Base-by-base conservation (phyloP, 225 moss, liverwort and hornwort genomes). In the Polytrichum commune region DNA sequence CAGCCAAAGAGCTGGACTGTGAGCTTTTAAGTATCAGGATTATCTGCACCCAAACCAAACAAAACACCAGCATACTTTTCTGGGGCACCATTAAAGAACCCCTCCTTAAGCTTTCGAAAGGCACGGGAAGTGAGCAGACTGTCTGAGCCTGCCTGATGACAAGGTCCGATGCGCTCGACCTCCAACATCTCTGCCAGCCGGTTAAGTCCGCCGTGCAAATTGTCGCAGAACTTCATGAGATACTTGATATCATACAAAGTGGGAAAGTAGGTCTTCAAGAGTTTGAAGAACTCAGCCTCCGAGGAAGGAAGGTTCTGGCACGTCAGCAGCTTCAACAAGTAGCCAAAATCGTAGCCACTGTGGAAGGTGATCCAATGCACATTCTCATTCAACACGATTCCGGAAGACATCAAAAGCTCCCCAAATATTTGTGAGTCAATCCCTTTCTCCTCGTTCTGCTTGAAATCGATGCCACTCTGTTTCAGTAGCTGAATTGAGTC, bases 211-310 rank as follows among this genome's bases (percentile, higher is more conserved):
- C 96, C 96, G 81, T 97, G 96, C 85, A 97, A 85, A 81, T 97
- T 97, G 83, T 92, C 93, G 74, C 96, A 97, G 69, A 97, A 97
- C 86, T 97, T 97, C 94, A 97, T 97, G 22, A 97, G 88, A 72
- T 97, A 97, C 88, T 97, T 97, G 75, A 94, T 97, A 91, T 97
- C 96, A 83, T 97, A 97, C 90, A 97, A 84, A 70, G 90, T 92
- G 74, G 96, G 96, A 66, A 97, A 97, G 75, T 97, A 97, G 20
- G 92, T 94, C 76, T 83, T 84, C 96, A 97, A 74, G 76, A 97
- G 76, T 81, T 92, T 97, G 92, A 97, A 97, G 76, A 97, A 97
- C 60, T 97, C 96, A 9, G 89, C 76, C 79, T 94, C 96, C 56
- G 82, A 84, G 5, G 89, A 56, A 4, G 96, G 96, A 46, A 97